Evolutionary conservation across 441 rosid species (phyloP), one percentile per base, ranked within the genome.

Genomic region (Syzygium malaccense): DNA sequence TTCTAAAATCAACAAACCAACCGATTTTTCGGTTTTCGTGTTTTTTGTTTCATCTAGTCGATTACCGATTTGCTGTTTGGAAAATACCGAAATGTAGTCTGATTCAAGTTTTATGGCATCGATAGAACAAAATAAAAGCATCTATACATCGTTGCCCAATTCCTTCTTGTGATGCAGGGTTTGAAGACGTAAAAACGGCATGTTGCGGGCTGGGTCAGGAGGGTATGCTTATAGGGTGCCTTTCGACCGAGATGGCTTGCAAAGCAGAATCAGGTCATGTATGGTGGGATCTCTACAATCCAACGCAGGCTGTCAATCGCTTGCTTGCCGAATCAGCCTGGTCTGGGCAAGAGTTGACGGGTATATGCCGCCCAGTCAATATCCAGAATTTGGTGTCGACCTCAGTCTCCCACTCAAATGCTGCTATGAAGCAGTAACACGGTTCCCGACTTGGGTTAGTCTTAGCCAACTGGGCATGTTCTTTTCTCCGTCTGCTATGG

Each of bases 231-330:
- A 87, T 95, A 1, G 95, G 97, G 55, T 95, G 96, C 89, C 91
- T 94, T 32, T 92, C 95, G 4, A 83, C 23, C n/a, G 95, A 92
- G 45, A 93, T 94, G 94, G 93, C 95, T 88, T 95, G 97, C 89
- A 37, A 91, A 37, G 86, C 86, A 86, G 91, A 91, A 88, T 90
- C 95, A 85, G 56, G 66, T 78, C 91, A 90, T 86, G 92, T 95
- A 3, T 95, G 97, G 97, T 95, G 96, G 97, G 97, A 95, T 91
- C 93, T 94, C 55, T 94, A 93, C 89, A 95, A 93, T 90, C 96
- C 96, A 3, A 94, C 97, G 9, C 88, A 88, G 68, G 89, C 90
- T 20, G 93, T 91, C 55, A 94, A 94, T 92, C 62, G 91, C 58
- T 90, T 93, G 90, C 94, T 95, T 17, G 94, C 95, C 17, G 92